Evolutionary conservation across 2,329 filamentous ascomycete species (phyloP).

Genomic region (Metarhizium humberi): DNA sequence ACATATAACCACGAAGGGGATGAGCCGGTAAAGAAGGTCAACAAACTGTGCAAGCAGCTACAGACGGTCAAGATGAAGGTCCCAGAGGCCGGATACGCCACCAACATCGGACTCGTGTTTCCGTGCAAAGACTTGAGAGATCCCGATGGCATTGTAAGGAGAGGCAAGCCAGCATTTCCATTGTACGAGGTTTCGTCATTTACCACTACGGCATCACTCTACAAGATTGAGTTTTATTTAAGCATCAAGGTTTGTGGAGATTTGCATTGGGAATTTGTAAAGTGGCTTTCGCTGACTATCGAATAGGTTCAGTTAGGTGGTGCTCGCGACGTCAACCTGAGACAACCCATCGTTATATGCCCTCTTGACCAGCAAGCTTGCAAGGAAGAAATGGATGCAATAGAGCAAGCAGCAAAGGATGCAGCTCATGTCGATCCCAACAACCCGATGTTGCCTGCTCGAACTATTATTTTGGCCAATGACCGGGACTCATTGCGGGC

Average conservation of each 20-base stretch:
- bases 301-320: constrained; percentile 75
- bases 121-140: constrained; percentile 84
- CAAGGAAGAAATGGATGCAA: constrained; percentile 97
- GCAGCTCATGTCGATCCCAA: constrained; percentile 80
- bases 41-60: constrained; percentile 74
- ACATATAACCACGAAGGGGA: constrained; percentile 98
- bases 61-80: constrained; percentile 75
- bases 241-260: constrained; percentile 67
- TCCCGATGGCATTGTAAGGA: constrained; percentile 74
- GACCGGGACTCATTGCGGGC: constrained; percentile 58
- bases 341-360: constrained; percentile 92
- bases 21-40: constrained; percentile 83
- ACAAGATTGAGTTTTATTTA: constrained; percentile 97
- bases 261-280: neutral
- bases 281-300: constrained; percentile 12
- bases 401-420: constrained; percentile 91
- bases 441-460: constrained; percentile 84
- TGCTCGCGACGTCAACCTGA: constrained; percentile 77
- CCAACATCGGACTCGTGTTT: constrained; percentile 84
- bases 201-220: constrained; percentile 85
- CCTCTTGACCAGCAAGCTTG: constrained; percentile 91
- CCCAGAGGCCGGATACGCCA: constrained; percentile 85
- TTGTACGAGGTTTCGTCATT: constrained; percentile 84
- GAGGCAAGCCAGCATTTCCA: constrained; percentile 80
- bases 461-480: constrained; percentile 68